Evolutionary conservation across 208 protist genomes (phyloP), one percentile per base, ranked within the genome.

Genomic region (Leishmania braziliensis): DNA sequence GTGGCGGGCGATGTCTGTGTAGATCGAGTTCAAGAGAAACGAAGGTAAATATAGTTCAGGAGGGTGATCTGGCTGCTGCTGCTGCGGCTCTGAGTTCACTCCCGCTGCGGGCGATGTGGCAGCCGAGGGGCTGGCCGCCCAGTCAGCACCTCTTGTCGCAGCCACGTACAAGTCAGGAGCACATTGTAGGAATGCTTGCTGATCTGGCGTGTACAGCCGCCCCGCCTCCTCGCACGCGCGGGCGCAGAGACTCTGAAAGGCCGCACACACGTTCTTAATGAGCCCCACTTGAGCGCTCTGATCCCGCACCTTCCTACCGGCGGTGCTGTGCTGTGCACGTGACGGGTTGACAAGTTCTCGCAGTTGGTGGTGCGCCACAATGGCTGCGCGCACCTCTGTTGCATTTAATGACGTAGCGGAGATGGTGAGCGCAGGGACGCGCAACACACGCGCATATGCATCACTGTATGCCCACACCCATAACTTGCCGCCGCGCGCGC

Each of bases 131-230:
- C 14, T 76, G 33, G 51, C 46, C 10, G 14, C 51, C 12, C 14
- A 63, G 23, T 58, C 51, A 75, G 26, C 75, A 10, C 46, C 14
- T 50, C 69, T 54, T 43, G 78, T 29, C 3, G 18, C 79, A 4
- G 79, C 84, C 9, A 79, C 80, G 79, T 93, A 97, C 39, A 97
- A 77, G 83, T 97, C 94, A 4, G 94, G 94, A 58, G 94, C 91
- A 70, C 91, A 80, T 66, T 97, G 94, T 39, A 97, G 71, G 82
- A 97, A 97, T 20, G 84, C 85, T 29, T 75, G 88, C 78, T 96
- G 91, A 72, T 91, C 89, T 5, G 79, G 66, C 16, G 87, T 88
- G 81, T 93, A 96, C 36, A 90, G 78, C 14, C 91, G 88, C 29
- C 80, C 56, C 1, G 77, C 91, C 71, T 91, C 88, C 48, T 80